Conservation (phyloP, 2,329 filamentous ascomycete genomes). For the Pseudodiploospora longispora region DNA sequence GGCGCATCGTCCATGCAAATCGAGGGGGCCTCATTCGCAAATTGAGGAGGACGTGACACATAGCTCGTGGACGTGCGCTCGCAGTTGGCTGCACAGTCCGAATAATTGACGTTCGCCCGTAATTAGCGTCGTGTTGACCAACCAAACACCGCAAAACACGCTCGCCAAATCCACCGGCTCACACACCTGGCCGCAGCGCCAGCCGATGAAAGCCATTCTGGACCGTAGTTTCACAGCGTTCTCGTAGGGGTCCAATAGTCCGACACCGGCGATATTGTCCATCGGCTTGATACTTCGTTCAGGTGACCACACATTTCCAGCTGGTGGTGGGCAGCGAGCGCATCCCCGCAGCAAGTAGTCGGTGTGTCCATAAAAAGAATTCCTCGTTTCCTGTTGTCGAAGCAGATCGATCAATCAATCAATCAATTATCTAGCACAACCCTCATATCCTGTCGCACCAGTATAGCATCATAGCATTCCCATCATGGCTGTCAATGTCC, state of each 20-base stretch:
- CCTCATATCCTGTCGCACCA: not conserved
- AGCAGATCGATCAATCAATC: not conserved
- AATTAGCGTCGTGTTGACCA: slow-evolving; percentile 17
- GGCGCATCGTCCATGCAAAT: too few relatives aligned
- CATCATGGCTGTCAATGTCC: slow-evolving; percentile 28
- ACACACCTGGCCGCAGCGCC: slow-evolving; percentile 11
- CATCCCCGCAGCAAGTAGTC: too few relatives aligned
- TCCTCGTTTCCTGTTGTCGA: too few relatives aligned
- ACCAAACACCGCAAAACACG: slow-evolving; percentile 16
- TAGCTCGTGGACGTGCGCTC: not conserved
- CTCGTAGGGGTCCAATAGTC: not conserved
- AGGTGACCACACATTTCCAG: slow-evolving; percentile 13
- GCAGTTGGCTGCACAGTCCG: slow-evolving; percentile 6
- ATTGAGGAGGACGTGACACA: not conserved
- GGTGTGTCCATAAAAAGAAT: too few relatives aligned
- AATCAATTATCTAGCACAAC: not conserved
- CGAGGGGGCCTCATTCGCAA: too few relatives aligned
- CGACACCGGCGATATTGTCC: slow-evolving; percentile 21
- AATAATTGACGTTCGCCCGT: slow-evolving; percentile 3
- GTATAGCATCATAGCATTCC: slow-evolving; percentile 5
- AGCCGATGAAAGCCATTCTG: slow-evolving; percentile 12
- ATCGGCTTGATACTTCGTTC: slow-evolving; percentile 16
- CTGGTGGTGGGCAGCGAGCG: too few relatives aligned
- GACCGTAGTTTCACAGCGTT: not conserved
- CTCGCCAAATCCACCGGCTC: slow-evolving; percentile 15